Conservation (phyloP, 2,329 filamentous ascomycete species). For the Endocalyx cinctus region DNA sequence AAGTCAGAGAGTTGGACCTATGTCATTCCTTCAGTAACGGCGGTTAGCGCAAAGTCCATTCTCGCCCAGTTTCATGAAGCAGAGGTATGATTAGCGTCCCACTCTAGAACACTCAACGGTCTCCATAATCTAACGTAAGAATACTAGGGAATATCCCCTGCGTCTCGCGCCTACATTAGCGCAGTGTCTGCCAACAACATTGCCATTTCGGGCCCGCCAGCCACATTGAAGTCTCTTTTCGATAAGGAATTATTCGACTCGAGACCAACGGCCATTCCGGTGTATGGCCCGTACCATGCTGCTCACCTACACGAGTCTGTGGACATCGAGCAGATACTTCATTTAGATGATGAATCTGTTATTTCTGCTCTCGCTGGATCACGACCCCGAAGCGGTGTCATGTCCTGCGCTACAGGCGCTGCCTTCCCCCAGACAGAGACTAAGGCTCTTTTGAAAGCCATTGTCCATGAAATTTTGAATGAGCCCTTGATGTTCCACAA, state of each 20-base stretch:
- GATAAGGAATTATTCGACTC: conserved; percentile 34
- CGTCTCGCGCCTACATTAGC: conserved; percentile 50
- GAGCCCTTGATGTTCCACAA: conserved; percentile 44
- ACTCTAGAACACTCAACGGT: no score
- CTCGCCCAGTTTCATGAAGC: conserved; percentile 55
- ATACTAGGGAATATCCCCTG: conserved; percentile 35
- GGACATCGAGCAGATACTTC: conserved; percentile 42
- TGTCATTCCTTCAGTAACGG: conserved; percentile 53
- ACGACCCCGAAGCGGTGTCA: conserved; percentile 42
- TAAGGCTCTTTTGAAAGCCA: conserved; percentile 34
- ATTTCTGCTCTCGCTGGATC: conserved; percentile 35
- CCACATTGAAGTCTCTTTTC: conserved; percentile 40
- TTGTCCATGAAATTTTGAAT: conserved; percentile 46
- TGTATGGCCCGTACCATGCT: conserved; percentile 55
- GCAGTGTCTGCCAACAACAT: conserved; percentile 44
- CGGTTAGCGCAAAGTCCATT: conserved; percentile 44
- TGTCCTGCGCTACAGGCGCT: conserved; percentile 46
- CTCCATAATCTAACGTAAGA: no score
- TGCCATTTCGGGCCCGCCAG: conserved; percentile 51
- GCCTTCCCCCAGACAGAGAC: conserved; percentile 37
- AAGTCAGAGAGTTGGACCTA: conserved; percentile 61
- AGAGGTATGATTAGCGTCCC: conserved; percentile 35
- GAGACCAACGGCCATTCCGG: conserved; percentile 44
- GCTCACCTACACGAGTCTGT: conserved; percentile 43
- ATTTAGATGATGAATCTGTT: conserved; percentile 35